Conservation (phyloP, 805 yeast genomes). For the Saturnispora galanensis region DNA sequence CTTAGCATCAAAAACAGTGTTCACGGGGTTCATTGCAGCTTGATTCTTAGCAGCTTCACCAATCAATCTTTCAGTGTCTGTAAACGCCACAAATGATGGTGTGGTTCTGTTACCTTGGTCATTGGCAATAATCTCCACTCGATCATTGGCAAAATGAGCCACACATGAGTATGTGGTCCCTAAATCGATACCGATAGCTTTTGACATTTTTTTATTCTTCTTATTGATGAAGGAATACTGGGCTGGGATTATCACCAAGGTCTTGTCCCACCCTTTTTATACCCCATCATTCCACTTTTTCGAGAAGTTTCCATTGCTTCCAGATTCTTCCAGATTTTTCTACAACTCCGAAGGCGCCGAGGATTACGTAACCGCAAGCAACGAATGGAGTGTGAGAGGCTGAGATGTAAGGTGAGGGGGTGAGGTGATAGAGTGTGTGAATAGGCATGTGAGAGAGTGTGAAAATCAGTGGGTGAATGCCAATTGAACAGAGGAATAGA, state of each 20-base stretch:
- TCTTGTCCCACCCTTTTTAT: not conserved
- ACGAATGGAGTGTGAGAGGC: too few species aligned
- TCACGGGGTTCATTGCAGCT: slow-evolving; percentile 85
- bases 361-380: too few species aligned
- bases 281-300: not conserved
- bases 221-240: not conserved
- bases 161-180: slow-evolving; percentile 93
- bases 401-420: too few species aligned
- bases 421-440: too few species aligned
- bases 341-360: too few species aligned
- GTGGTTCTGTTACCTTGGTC: slow-evolving; percentile 99
- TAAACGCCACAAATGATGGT: slow-evolving; percentile 92
- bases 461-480: too few species aligned
- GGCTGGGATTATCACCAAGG: not conserved
- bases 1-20: slow-evolving; percentile 86
- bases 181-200: slow-evolving; percentile 64
- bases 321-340: too few species aligned
- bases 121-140: slow-evolving; percentile 92
- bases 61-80: slow-evolving; percentile 83
- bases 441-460: too few species aligned
- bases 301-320: not conserved
- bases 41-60: slow-evolving; percentile 98
- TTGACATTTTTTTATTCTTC: slow-evolving; percentile 18
- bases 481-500: too few species aligned
- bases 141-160: slow-evolving; percentile 82